These are phyloP conservation scores for Sporothrix brasiliensis DNA, from an alignment of 2,329 filamentous ascomycete species.

Conservation along the genomic window DNA sequence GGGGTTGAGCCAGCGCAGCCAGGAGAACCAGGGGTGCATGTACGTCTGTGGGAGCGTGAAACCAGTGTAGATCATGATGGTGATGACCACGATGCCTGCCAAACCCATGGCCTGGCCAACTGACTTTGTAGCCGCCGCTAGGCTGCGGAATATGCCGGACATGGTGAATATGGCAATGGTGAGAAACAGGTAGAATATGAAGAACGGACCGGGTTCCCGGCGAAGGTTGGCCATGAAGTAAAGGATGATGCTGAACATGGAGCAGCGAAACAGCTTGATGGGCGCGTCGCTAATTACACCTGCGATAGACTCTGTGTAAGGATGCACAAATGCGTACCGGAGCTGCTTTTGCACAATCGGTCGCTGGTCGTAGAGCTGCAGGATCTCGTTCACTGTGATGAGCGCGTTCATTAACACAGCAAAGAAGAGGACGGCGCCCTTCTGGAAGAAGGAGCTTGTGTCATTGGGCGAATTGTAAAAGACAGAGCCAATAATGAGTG, in stretches of 20 bases:
- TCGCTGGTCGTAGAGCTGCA: conserved; percentile 83
- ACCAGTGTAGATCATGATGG: conserved; percentile 70
- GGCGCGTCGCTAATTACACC: conserved; percentile 86
- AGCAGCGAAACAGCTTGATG: conserved; percentile 71
- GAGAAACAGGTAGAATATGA: conserved; percentile 79
- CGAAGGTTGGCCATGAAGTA: conserved; percentile 88
- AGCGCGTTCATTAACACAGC: conserved; percentile 86
- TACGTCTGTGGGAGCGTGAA: conserved; percentile 61
- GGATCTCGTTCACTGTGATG: conserved; percentile 76
- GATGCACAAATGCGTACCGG: conserved; percentile 88
- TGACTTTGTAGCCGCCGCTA: conserved; percentile 74
- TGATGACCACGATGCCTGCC: conserved; percentile 63
- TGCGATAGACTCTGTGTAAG: conserved; percentile 79
- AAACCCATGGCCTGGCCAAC: conserved; percentile 65
- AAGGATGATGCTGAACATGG: conserved; percentile 75
- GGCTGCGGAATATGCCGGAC: conserved; percentile 83
- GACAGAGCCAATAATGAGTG: conserved; percentile 35
- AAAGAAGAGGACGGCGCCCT: conserved; percentile 85
- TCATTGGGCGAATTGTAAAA: conserved; percentile 34
- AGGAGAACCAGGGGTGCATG: conserved; percentile 78
- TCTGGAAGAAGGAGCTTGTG: conserved; percentile 53
- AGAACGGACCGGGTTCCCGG: conserved; percentile 73
- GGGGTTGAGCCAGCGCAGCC: conserved; percentile 80
- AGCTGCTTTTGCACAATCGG: conserved; percentile 90
- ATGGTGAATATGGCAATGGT: conserved; percentile 74